phyloP scores from a whole-genome alignment of 805 yeast species.

The Kazachstania africana region DNA sequence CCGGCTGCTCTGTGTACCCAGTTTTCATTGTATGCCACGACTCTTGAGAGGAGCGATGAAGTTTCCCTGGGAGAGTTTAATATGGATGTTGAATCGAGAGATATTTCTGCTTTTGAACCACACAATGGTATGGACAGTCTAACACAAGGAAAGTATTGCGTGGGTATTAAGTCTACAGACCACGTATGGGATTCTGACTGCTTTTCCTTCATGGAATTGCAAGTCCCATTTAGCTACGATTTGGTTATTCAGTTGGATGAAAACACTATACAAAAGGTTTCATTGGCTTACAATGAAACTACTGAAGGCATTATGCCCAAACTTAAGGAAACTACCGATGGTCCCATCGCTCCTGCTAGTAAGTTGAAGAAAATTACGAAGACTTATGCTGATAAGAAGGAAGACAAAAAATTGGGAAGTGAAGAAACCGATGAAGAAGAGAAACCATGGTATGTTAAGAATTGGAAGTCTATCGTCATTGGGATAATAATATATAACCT shows the following conservation, averaged over 20 bases:
- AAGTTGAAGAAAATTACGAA: constrained; percentile 20
- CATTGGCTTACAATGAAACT: constrained; percentile 10
- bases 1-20: background rate
- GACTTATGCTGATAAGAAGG: constrained; percentile 22
- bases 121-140: background rate
- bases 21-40: background rate
- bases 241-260: constrained; percentile 7
- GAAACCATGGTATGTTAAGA: constrained; percentile 18
- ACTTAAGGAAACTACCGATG: constrained; percentile 8
- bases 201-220: constrained; percentile 15
- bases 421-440: constrained; percentile 13
- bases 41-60: background rate
- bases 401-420: constrained; percentile 6
- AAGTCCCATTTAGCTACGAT: constrained; percentile 16
- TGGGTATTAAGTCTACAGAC: constrained; percentile 11
- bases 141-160: constrained; percentile 12
- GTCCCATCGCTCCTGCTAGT: constrained; percentile 13
- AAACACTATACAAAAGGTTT: constrained; percentile 10
- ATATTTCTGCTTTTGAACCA: too few species aligned
- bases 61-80: background rate
- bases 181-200: constrained; percentile 7
- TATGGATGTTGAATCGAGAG: too few species aligned
- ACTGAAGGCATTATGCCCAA: constrained; percentile 11
- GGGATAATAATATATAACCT: constrained; percentile 17
- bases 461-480: constrained; percentile 22